Base-by-base conservation (phyloP, 2,329 filamentous ascomycete genomes). In the Amesomyces nigricolor region DNA sequence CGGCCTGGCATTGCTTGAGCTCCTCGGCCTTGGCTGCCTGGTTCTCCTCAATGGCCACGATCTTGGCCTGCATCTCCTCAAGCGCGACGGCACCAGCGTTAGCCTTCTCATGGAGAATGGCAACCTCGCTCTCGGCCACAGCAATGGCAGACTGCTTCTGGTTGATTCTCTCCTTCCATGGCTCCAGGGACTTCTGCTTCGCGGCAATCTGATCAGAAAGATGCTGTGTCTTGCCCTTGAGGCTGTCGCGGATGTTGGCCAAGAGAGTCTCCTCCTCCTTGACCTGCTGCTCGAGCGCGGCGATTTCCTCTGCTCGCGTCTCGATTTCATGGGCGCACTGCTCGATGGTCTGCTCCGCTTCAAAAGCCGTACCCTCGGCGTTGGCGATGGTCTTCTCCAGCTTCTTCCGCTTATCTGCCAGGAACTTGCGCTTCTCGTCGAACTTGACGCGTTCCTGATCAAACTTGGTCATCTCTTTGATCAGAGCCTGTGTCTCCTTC, bases 391-490 rank as follows among this genome's bases (percentile, higher is more conserved):
- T 82, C 74, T 96, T 97, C 62, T 97, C 90, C 13, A 96, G 80
- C 73, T 99, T 99, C 76, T 94, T 96, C 65, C 89, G 86, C 75
- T 99, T 99, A 66, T 86, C 87, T 2, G 81, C 77, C 62, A 99
- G 74, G 71, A 97, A 97, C 69, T 99, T 99, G 70, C 87, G 87
- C 77, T 97, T 97, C 72, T 99, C 95, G 62, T 97, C 92, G 63
- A 95, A 91, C 68, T 99, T 99, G 72, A 99, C 94, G 19, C 86
- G 86, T 67, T 97, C 94, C 68, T 97, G 96, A 67, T 99, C 95
- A 59, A 95, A 91, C 67, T 91, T 92, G 44, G 90, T 85, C 73
- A 94, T 85, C 68, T 97, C 89, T 68, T 96, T 96, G 58, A 87
- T 75, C 52, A 96, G 78, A 26, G 76, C 78, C 63, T 96, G 89